phyloP scores from a whole-genome alignment of 345 rosid genomes.

The Populus davidiana region DNA sequence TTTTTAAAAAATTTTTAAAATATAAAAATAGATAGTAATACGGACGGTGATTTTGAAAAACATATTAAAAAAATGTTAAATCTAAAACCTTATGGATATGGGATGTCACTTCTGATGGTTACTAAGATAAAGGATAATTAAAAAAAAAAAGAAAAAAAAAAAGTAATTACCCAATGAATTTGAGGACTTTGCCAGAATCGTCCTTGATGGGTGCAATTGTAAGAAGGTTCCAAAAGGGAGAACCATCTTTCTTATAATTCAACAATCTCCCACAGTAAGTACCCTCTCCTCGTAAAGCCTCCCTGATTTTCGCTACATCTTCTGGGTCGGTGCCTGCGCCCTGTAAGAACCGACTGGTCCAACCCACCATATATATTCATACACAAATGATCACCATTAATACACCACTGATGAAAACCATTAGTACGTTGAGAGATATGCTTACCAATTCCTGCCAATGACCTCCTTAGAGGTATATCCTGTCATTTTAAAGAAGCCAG shows the following conservation, averaged over 20 bases:
- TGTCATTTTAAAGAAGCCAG: slow-evolving; percentile 95
- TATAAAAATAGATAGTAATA: too few relatives aligned
- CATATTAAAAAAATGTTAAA: too few relatives aligned
- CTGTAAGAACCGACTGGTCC: slow-evolving; percentile 76
- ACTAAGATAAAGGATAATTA: not conserved
- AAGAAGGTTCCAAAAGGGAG: slow-evolving; percentile 93
- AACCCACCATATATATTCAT: not conserved
- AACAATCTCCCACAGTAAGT: slow-evolving; percentile 84
- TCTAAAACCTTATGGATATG: too few relatives aligned
- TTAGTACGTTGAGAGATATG: too few relatives aligned
- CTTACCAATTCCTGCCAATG: slow-evolving; percentile 89
- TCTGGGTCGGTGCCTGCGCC: slow-evolving; percentile 89
- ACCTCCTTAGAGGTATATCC: slow-evolving; percentile 93
- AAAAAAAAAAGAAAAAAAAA: not conserved
- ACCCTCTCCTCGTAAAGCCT: slow-evolving; percentile 49
- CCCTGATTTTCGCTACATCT: slow-evolving; percentile 77
- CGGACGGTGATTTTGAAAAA: not conserved
- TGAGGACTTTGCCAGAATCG: slow-evolving; percentile 75
- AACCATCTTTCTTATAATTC: slow-evolving; percentile 94
- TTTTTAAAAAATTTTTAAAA: too few relatives aligned
- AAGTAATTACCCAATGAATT: slow-evolving; percentile 82
- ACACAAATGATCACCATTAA: too few relatives aligned
- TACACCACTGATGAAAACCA: too few relatives aligned
- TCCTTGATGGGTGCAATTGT: slow-evolving; percentile 92
- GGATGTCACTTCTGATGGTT: too few relatives aligned